Percentiles rank a stretch among this genome's conserved stretches.
Conservation (phyloP, 1,284 basidiomycete species). For the Marasmius fiardii region DNA sequence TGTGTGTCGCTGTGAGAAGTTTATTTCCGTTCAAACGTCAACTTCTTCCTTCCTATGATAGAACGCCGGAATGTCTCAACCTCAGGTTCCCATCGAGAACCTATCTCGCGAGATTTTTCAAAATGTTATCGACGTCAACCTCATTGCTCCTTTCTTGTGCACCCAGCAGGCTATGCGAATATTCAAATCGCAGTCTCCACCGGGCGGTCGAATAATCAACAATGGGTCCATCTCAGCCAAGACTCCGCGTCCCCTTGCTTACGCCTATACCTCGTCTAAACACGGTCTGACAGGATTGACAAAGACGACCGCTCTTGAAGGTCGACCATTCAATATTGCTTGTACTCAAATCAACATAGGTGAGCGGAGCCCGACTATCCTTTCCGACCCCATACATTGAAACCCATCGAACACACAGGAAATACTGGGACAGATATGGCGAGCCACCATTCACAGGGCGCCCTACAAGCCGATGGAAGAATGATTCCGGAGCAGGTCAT, state of each 20-base stretch:
- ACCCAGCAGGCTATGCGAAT: slow-evolving; percentile 71
- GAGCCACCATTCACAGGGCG: slow-evolving; percentile 40
- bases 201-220: slow-evolving; percentile 81
- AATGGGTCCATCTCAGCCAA: slow-evolving; percentile 79
- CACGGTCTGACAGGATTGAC: slow-evolving; percentile 78
- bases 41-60: slow-evolving; percentile 22
- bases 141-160: slow-evolving; percentile 72
- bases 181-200: slow-evolving; percentile 72
- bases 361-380: slow-evolving; percentile 19
- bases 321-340: slow-evolving; percentile 68
- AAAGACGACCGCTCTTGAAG: slow-evolving; percentile 73
- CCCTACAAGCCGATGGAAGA: slow-evolving; percentile 68
- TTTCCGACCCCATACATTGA: slow-evolving; percentile 8
- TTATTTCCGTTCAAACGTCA: slow-evolving; percentile 6
- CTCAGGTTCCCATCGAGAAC: slow-evolving; percentile 58
- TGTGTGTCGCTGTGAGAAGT: slow-evolving; percentile 36
- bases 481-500: slow-evolving; percentile 60
- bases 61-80: slow-evolving; percentile 64
- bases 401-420: slow-evolving; percentile 33
- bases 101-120: slow-evolving; percentile 60
- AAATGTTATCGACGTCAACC: slow-evolving; percentile 66
- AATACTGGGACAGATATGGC: slow-evolving; percentile 68
- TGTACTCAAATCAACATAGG: slow-evolving; percentile 83
- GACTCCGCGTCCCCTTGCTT: slow-evolving; percentile 64
- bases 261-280: slow-evolving; percentile 74